Evolutionary conservation across 192 early-diverging fungal species (phyloP).

Genomic region (Mycoemilia scoparia): DNA sequence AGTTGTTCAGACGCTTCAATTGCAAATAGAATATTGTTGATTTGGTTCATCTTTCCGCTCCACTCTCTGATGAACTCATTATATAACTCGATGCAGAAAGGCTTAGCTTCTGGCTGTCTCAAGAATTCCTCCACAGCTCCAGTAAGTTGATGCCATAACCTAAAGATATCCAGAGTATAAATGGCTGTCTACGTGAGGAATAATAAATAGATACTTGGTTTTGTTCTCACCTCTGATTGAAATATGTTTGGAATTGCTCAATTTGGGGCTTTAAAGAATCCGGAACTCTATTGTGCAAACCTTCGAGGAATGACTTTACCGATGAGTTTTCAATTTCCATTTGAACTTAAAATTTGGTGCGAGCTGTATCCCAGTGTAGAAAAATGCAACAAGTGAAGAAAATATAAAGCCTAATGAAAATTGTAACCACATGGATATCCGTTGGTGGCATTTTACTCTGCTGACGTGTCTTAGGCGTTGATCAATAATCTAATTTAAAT

Average conservation of each 20-base stretch:
- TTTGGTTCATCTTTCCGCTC: slow-evolving; percentile 86
- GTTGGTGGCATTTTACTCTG: no score
- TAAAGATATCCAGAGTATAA: slow-evolving; percentile 14
- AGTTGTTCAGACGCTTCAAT: slow-evolving; percentile 56
- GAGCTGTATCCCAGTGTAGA: no score
- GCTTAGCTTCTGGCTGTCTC: slow-evolving; percentile 51
- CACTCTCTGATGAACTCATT: slow-evolving; percentile 85
- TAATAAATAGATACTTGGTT: slow-evolving; percentile 44
- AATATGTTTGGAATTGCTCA: slow-evolving; percentile 59
- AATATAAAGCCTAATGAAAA: no score
- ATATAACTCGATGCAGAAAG: slow-evolving; percentile 66
- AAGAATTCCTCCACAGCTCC: slow-evolving; percentile 59
- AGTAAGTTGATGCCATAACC: slow-evolving; percentile 97
- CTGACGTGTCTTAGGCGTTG: no score
- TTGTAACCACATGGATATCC: no score
- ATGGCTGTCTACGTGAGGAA: not conserved
- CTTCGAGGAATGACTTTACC: not conserved
- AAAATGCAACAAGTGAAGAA: no score
- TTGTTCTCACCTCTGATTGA: slow-evolving; percentile 85
- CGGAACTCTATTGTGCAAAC: not conserved
- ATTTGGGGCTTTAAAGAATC: slow-evolving; percentile 11
- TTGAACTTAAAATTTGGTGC: no score
- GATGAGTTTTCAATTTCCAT: no score
- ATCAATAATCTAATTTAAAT: no score
- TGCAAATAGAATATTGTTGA: slow-evolving; percentile 74